Evolutionary conservation across 139 green algal genomes (phyloP), one percentile per base, ranked within the genome.

Genomic region (Picochlorum sp.): DNA sequence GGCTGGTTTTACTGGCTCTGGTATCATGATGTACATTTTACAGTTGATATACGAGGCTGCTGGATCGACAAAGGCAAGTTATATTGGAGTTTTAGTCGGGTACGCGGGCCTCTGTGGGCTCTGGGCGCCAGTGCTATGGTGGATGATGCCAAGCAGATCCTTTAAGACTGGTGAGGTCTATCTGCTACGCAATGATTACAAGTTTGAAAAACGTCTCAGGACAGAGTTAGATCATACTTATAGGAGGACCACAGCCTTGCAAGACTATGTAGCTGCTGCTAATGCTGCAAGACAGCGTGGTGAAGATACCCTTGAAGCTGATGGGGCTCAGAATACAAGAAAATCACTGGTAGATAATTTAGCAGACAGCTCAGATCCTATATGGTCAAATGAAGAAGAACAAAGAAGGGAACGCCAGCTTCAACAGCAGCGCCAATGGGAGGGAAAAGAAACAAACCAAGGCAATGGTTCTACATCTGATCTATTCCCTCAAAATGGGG

Each of bases 11-110:
- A 83, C 76, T 9, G 76, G 76, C 35, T 82, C 51, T 40, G 73
- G 61, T 29, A 81, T 81, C 44, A 57, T 83, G 5, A 79, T 83
- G 59, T 83, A 79, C 50, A 41, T 83, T 28, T 65, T 83, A 33
- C 39, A 61, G 18, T 45, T 72, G 7, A 78, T 82, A 22, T 81
- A 68, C 25, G 33, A 77, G 16, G 57, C 26, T 5, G 45, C 65
- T 0, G 72, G 68, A 7, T 14, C 37, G 22, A 65, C 67, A 1
- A 77, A 62, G 63, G n/a, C 14, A n/a, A 69, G 57, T 0, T 83
- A 72, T 33, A 55, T 57, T 26, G 59, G 37, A 7, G 58, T 74
- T 22, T 44, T 83, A 45, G 31, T 79, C 3, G 40, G 67, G 10
- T 83, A 83, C 31, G 55, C 69, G 2, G 61, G 55, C 5, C 40